Conservation (phyloP, 768 basidiomycete species). For the Russula sp. region DNA sequence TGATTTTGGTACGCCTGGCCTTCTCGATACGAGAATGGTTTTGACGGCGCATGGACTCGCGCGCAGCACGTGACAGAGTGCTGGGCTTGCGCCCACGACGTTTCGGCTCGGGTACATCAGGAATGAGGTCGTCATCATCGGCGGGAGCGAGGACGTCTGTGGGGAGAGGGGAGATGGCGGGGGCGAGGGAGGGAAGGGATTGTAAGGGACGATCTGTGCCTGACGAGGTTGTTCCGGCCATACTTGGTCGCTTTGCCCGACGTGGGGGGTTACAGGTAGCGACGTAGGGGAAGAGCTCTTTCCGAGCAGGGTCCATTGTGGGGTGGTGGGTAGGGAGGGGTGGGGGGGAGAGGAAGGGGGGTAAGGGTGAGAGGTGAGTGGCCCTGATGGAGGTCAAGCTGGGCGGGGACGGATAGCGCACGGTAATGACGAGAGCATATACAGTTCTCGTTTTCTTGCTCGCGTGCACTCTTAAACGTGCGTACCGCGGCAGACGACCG, state of each 20-base stretch:
- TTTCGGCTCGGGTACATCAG: slow-evolving; percentile 43
- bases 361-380: slow-evolving; percentile 7
- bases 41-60: slow-evolving; percentile 85
- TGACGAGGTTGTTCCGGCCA: neutral
- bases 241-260: slow-evolving; percentile 42
- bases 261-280: slow-evolving; percentile 47
- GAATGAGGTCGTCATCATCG: slow-evolving; percentile 33
- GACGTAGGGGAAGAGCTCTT: slow-evolving; percentile 35
- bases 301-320: slow-evolving; percentile 22
- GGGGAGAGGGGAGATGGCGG: slow-evolving; percentile 10
- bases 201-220: neutral
- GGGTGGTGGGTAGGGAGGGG: neutral
- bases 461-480: slow-evolving; percentile 29
- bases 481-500: slow-evolving; percentile 29
- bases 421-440: neutral
- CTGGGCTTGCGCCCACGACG: slow-evolving; percentile 73
- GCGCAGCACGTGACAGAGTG: slow-evolving; percentile 66
- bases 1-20: slow-evolving; percentile 91
- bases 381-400: neutral
- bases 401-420: slow-evolving; percentile 3
- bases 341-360: neutral
- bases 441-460: slow-evolving; percentile 16
- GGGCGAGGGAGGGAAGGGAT: slow-evolving; percentile 31
- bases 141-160: slow-evolving; percentile 22
- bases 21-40: slow-evolving; percentile 97